Base-by-base conservation (phyloP, 306 rosid genomes). In the Trichosanthes cucumerina region DNA sequence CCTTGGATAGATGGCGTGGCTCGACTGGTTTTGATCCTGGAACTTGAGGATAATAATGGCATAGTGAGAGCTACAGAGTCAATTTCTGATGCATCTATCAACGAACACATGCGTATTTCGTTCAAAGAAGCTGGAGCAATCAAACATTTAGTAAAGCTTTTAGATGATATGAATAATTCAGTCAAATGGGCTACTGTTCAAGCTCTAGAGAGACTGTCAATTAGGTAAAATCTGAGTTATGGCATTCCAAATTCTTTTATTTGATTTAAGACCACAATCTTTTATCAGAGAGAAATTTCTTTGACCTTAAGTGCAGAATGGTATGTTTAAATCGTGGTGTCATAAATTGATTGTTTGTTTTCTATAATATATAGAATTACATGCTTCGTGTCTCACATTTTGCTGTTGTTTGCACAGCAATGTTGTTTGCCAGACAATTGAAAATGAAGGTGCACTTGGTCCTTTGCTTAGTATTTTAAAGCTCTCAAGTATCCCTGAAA, bases 81-180 rank as follows among this genome's bases (percentile, higher is more conserved):
- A 58, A 89, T 90, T 84, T 96, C 96, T 76, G 90, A 83, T 82
- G 93, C 92, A 44, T 93, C 90, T 63, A 85, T 93, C 82, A 87
- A 87, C 80, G 97, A 93, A 83, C 91, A 89, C 63, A 87, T 92
- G 88, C 87, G 97, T 62, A 74, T 85, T 78, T 90, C 94, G 62
- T 93, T 93, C 84, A 93, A 85, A 87, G 98, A 93, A 82, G 98
- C 98, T 72, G 98, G 98, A 70, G 96, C 93, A 75, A 72, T 92
- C 47, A 92, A 81, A 78, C 86, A 86, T 80, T 86, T 93, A 78
- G 85, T 93, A 64, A 87, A 75, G 79, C 92, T 88, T 69, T 86
- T 92, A 80, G 83, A 72, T 65, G 52, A 43, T 73, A 71, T 85
- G 68, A 88, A 89, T 78, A 39, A 81, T 82, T 84, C 84, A 53